Evolutionary conservation across 129 eudicot genomes (phyloP), one percentile per base, ranked within the genome.

Genomic region (Saposhnikovia divaricata): DNA sequence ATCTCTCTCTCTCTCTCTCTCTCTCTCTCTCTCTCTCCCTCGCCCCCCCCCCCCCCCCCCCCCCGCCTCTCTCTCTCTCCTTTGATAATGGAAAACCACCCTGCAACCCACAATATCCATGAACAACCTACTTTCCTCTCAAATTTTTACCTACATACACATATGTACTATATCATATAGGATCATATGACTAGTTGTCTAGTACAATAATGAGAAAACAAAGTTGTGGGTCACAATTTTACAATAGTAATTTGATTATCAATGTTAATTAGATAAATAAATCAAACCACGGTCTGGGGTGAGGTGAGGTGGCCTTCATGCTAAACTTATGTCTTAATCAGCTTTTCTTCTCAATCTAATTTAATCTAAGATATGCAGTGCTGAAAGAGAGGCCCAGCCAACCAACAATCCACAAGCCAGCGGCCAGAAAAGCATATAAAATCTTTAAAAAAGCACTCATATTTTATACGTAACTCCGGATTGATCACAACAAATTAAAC

Each of bases 311-410:
- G 61, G 79, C 37, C 46, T 84, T 79, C 76, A 57, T 59, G 31
- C 66, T 23, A 59, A 59, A 23, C 66, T 59, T 23, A 59, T 42
- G 87, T 84, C 87, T 37, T 39, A 77, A 81, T 84, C 87, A 77
- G 23, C 28, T 53, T 74, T 43, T 14, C 9, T 27, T 15, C 44
- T 31, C 40, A 70, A 70, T 70, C 75, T 70, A 70, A 70, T 70
- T 37, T 34, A 70, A 4, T 4, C 18, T 38, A 38, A 70, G 46
- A 70, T 6, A 31, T 70, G 75, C 46, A 37, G 46, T 8, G 11
- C 44, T 34, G 75, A 70, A 70, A 70, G 27, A 37, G 46, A 70
- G n/a, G 46, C 4, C 42, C 10, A 38, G 47, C 75, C 75, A 79
- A 43, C 81, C 61, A n/a, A 42, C 76, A 79, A 79, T 66, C 66